Evolutionary conservation across 371 early-diverging fungal species (phyloP), one percentile per base, ranked within the genome.

Genomic region (Syncephalastrum racemosum): DNA sequence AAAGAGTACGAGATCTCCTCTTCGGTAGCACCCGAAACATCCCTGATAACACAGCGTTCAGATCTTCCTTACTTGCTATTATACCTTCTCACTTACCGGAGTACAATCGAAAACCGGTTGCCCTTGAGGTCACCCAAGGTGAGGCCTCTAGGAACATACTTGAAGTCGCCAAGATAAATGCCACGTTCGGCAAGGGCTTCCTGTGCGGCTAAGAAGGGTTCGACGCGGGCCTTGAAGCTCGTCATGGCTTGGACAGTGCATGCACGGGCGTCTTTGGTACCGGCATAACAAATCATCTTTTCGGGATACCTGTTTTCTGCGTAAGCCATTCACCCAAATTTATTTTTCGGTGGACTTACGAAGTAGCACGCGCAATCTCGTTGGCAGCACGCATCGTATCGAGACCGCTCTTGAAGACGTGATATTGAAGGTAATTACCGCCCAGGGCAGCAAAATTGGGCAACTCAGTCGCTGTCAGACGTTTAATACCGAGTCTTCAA

Each of bases 231-330:
- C 18, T 80, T 74, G 54, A 79, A 77, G 8, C 87, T 89, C 12
- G 95, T 90, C 48, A 96, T 87, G 48, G 84, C 72, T 71, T 99
- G 99, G 41, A 87, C 84, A 1, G 99, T 99, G 47, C 99, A 78
- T 0, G 90, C 99, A 41, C 98, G 88, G 57, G 91, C 92, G 75
- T 99, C 99, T 71, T 99, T 99, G n/a, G 94, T 99, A 13, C 99
- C 99, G 0, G 98, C 96, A 77, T 89, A 92, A 3, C 93, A 81
- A 58, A 98, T 86, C 16, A 68, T 63, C 40, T 87, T 86, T 0
- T 70, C 51, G 18, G 68, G 71, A 24, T 78, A 56, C 40, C 84
- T 81, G 16, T 25, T 19, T 43, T 57, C 16, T 45, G n/a, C 18
- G 23, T 36, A 10, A 43, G 18, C 13, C 19, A 53, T 31, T 19